Conservation (phyloP, 2,329 filamentous ascomycete genomes). For the Lecanicillium sp. region DNA sequence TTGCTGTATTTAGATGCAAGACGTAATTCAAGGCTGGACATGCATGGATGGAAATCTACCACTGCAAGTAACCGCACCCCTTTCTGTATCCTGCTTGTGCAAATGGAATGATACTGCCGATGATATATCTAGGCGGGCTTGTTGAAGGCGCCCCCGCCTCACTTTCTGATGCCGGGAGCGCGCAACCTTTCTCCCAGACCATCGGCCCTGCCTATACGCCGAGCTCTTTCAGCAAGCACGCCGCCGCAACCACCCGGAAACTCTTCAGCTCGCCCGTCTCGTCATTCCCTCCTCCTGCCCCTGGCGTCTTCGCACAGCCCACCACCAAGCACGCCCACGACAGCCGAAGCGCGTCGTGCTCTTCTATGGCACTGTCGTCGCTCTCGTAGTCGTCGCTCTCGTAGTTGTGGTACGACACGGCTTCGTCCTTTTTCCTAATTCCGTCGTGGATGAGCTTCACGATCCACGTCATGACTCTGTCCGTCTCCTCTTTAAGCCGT, state of each 20-base stretch:
- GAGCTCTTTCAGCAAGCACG: conserved; percentile 3
- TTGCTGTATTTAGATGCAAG: no score
- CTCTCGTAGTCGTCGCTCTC: conserved; percentile 11
- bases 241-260: conserved; percentile 32
- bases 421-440: background rate
- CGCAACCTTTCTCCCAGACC: background rate
- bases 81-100: background rate
- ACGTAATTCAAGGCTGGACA: no score
- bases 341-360: conserved; percentile 25
- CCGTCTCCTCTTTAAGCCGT: conserved; percentile 46
- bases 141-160: background rate
- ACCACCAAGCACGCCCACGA: conserved; percentile 31
- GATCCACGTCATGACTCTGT: conserved; percentile 38
- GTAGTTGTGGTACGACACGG: background rate
- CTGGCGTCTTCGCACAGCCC: conserved; percentile 16
- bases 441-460: conserved; percentile 26
- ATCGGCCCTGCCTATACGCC: background rate
- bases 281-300: conserved; percentile 7
- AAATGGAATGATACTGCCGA: background rate
- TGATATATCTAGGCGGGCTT: background rate
- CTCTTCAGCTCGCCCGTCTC: conserved; percentile 25
- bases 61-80: background rate
- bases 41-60: no score
- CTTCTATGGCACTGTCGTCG: background rate
- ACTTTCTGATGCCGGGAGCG: background rate